Evolutionary conservation across 2,329 filamentous ascomycete genomes (phyloP), one percentile per base, ranked within the genome.

Genomic region (Alternaria brassicae): DNA sequence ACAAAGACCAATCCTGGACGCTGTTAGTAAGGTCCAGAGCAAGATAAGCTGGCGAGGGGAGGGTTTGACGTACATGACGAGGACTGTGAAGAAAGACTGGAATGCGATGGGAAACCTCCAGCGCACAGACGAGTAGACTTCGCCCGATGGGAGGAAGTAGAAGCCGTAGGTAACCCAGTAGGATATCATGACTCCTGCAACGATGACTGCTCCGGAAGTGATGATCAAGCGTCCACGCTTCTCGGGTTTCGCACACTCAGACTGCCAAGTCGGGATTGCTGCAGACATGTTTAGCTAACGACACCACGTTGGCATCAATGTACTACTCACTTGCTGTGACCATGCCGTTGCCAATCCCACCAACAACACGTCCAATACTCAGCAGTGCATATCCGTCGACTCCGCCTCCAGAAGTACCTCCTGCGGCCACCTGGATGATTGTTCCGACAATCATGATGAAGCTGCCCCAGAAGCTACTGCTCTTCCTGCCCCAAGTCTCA

Each of bases 321-420:
- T 1, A 7, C 1, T 74, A 71, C 15, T 80, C 81, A 56, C 80
- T 78, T 2, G 81, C 82, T 56, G 82, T 83, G 34, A 91, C 73
- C 71, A 80, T 77, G 13, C 78, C 78, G n/a, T 72, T 72, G 13
- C 78, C 78, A 39, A 78, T 81, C 19, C 61, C 61, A 23, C 58
- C 58, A 23, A 63, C 58, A 13, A 63, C 39, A 10, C 61, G 53
- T 7, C 61, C 61, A 6, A 56, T 53, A 12, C 53, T 49, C 81
- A 69, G 73, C 77, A 50, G 84, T 79, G 66, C 89, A 89, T 76
- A 86, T 81, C 0, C 89, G 86, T 1, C 86, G 85, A 60, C 84
- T 84, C 75, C 56, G 2, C 59, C 59, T 15, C 59, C 59, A 27
- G 34, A 25, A 8, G 39, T 15, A 21, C 59, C 59, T 10, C 59